Evolutionary conservation across 257 asterid genomes (phyloP), one percentile per base, ranked within the genome.

Genomic region (Plantago elongata): DNA sequence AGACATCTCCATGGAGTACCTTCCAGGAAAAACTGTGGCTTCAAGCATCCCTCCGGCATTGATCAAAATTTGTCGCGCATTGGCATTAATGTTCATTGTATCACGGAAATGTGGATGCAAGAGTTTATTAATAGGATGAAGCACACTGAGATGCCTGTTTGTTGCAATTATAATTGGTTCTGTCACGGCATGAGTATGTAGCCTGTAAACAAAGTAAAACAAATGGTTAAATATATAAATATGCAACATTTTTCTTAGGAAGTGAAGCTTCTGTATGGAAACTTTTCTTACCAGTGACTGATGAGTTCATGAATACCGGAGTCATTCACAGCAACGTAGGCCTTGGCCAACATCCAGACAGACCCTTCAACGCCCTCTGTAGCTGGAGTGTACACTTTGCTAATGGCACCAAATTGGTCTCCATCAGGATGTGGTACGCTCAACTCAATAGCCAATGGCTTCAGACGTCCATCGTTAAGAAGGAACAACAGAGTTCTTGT

Each of bases 151-250:
- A 12, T 78, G 83, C 64, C 92, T 74, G 46, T 79, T 83, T 5
- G 89, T 76, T 34, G 95, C 91, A 13, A 86, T 81, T 58, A 86
- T 75, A 65, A 86, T 78, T 17, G 95, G 95, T 73, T 86, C 92
- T 0, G 84, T 78, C 13, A 46, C 87, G 0, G 84, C 95, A 60
- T 82, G 94, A 3, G 89, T 82, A 11, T 72, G 45, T 64, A 85
- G 54, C 85, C 92, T 84, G 71, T 50, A 16, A 59, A 60, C 54
- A 50, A 56, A 29, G 13, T 18, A 12, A 42, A 49, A 43, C 11
- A 9, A 22, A 10, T 22, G 0, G 12, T 22, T 10, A 52, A 6
- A 34, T 34, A 34, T 7, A 4, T 34, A 34, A 7, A 3, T 34
- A 34, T 34, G 8, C 4, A 7, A 34, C 4, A 34, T 34, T 34